Evolutionary conservation across 2,329 filamentous ascomycete species (phyloP), one percentile per base, ranked within the genome.

Genomic region (Diaporthe ilicicola): DNA sequence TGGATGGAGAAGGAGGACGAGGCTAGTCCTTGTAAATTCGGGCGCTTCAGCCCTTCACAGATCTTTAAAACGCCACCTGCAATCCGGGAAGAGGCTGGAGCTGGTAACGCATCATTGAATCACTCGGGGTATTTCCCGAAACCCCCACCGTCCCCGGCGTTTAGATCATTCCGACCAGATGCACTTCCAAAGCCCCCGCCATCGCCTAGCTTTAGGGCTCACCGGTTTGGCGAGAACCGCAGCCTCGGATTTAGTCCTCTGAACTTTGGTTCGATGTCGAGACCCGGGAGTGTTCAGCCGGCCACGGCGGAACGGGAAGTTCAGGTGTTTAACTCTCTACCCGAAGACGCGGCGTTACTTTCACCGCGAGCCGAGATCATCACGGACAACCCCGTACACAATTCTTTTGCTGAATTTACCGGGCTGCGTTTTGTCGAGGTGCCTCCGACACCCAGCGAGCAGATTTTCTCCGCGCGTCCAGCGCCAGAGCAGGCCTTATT

Each of bases 311-410:
- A 81, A 67, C 78, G 81, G 76, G 81, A 81, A 72, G 76, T 84
- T 37, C 73, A 80, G 12, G 76, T 84, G 27, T 70, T 81, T 71
- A 70, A 78, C n/a, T 76, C 76, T 15, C 75, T 80, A 44, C 80
- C 83, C 1, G 82, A 84, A 17, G 84, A 87, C 13, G 87, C 90
- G 56, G 84, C 89, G 15, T 81, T 93, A 12, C 87, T 94, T 85
- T 94, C 92, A 3, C 93, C 93, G 0, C 88, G 92, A 53, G 90
- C 86, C 1, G 91, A 92, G 76, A 89, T 91, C 19, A 94, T 94
- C 84, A 94, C 91, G 2, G 89, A 87, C 73, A 91, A 92, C 72
- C 89, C 90, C 1, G 84, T 93, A 62, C 88, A 89, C 68, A 82
- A 85, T 42, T 77, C 84, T 8, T 79, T 82, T 56, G 77, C 80